Percentiles rank a stretch among this genome's conserved stretches.
Evolutionary conservation across 2,329 filamentous ascomycete genomes (phyloP).

Genomic region (Phialophora tarda): DNA sequence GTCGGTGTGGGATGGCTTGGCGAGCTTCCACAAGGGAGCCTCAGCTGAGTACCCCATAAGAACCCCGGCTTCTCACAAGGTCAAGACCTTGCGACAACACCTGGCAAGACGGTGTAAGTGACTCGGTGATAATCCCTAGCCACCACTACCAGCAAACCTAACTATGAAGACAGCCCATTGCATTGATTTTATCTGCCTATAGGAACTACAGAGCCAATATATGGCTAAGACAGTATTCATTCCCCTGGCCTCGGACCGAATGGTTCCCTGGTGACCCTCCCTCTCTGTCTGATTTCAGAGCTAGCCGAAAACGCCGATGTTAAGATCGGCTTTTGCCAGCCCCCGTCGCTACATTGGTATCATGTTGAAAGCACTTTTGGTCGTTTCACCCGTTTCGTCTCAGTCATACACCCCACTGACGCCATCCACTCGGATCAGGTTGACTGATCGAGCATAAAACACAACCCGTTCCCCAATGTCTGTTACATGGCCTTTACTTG

Average conservation of each 20-base stretch:
- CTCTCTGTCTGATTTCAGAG: constrained; percentile 31
- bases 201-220: not conserved
- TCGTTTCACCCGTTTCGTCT: constrained; percentile 23
- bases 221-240: not conserved
- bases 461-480: constrained; percentile 11
- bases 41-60: too few relatives aligned
- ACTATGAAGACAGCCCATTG: not conserved
- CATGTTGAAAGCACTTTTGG: constrained; percentile 41
- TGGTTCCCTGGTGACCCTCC: not conserved
- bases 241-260: not conserved
- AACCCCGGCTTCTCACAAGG: too few relatives aligned
- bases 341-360: constrained; percentile 38
- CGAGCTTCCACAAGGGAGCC: too few relatives aligned
- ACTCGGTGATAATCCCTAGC: not conserved
- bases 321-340: constrained; percentile 41
- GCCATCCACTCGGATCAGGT: constrained; percentile 35
- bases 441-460: constrained; percentile 35
- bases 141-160: not conserved
- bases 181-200: not conserved
- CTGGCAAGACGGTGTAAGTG: too few relatives aligned
- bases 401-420: constrained; percentile 21
- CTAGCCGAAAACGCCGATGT: constrained; percentile 40
- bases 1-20: too few relatives aligned
- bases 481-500: constrained; percentile 26
- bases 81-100: too few relatives aligned